Evolutionary conservation across 305 asterid species (phyloP).

Genomic region (Solanum hybrid): DNA sequence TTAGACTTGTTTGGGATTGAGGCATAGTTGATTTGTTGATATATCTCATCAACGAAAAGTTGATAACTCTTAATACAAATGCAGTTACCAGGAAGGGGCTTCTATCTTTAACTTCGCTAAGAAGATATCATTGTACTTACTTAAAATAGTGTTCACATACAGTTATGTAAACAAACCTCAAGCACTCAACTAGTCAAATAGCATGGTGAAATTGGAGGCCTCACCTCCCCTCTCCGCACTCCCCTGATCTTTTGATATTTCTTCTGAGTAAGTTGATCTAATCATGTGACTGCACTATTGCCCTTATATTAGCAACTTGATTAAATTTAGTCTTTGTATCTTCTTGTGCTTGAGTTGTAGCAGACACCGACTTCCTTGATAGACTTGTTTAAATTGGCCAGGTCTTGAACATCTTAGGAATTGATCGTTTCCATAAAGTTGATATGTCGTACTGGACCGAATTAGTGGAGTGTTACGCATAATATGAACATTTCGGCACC

Average conservation of each 20-base stretch:
- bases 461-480: not conserved
- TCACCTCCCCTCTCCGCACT: not conserved
- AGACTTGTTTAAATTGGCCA: not conserved
- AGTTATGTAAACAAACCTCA: not conserved
- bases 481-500: not conserved
- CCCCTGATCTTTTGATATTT: not conserved
- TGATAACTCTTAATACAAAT: not conserved
- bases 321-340: not conserved
- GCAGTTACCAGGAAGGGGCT: not conserved
- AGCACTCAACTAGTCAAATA: not conserved
- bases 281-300: not conserved
- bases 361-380: not conserved
- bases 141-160: not conserved
- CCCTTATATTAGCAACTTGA: not conserved
- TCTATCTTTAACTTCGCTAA: not conserved
- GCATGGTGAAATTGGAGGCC: not conserved
- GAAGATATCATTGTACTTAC: not conserved
- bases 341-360: not conserved
- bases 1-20: not conserved
- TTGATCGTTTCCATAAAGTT: not conserved
- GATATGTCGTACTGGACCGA: not conserved
- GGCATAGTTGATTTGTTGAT: not conserved
- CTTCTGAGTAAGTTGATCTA: not conserved
- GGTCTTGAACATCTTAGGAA: not conserved
- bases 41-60: not conserved